Conservation (phyloP, 2,329 filamentous ascomycete genomes). For the Stachybotrys elegans region DNA sequence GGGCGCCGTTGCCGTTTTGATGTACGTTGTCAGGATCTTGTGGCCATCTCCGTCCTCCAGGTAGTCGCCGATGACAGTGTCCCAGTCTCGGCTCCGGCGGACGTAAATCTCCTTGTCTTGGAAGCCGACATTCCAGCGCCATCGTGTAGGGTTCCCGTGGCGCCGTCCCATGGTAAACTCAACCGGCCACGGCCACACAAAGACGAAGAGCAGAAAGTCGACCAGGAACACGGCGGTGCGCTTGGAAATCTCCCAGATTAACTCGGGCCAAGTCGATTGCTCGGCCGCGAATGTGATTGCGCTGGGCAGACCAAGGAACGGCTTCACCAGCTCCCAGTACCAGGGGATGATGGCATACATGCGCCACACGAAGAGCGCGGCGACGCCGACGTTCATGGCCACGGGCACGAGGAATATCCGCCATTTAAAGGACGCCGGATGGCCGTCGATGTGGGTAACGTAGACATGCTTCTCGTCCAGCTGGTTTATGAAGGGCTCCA, state of each 20-base stretch:
- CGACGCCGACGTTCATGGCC: slow-evolving; percentile 67
- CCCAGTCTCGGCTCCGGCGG: slow-evolving; percentile 71
- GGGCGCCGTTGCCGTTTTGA: slow-evolving; percentile 65
- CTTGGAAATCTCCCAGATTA: slow-evolving; percentile 51
- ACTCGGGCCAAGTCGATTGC: slow-evolving; percentile 49
- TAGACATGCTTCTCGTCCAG: slow-evolving; percentile 71
- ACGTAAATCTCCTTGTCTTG: slow-evolving; percentile 76
- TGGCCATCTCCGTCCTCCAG: slow-evolving; percentile 45
- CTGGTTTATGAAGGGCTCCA: slow-evolving; percentile 60
- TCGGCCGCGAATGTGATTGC: slow-evolving; percentile 59
- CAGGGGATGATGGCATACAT: slow-evolving; percentile 63
- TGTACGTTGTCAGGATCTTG: slow-evolving; percentile 54
- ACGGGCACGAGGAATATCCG: slow-evolving; percentile 79
- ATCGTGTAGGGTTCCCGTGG: slow-evolving; percentile 59
- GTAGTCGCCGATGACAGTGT: slow-evolving; percentile 50
- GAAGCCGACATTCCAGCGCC: slow-evolving; percentile 74
- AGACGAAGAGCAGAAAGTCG: slow-evolving; percentile 65
- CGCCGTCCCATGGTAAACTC: slow-evolving; percentile 61
- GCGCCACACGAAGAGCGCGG: slow-evolving; percentile 60
- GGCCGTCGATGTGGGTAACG: slow-evolving; percentile 75
- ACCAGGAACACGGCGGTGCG: slow-evolving; percentile 64
- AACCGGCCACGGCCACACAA: slow-evolving; percentile 69
- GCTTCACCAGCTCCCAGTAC: slow-evolving; percentile 64
- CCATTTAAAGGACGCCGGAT: slow-evolving; percentile 66
- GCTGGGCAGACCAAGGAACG: slow-evolving; percentile 61